These are phyloP conservation scores for Sphagnum magellanicum DNA, from an alignment of 228 moss, liverwort and hornwort species.

Conservation along the genomic window DNA sequence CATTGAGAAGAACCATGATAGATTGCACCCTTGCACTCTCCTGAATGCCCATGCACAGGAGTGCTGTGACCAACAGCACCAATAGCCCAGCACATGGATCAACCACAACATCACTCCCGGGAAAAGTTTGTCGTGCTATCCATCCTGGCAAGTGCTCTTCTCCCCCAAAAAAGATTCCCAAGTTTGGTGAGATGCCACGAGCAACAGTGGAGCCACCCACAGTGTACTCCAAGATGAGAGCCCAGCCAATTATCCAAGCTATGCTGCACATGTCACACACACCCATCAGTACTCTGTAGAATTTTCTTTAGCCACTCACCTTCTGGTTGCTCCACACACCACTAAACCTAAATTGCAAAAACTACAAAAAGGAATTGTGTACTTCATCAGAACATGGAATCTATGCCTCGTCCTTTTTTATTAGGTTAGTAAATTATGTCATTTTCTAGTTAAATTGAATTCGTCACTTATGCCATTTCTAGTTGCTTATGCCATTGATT, in stretches of 20 bases:
- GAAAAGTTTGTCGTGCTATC: conserved; percentile 44
- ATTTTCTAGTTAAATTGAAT: too few species aligned
- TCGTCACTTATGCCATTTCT: too few species aligned
- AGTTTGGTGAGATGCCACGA: conserved; percentile 87
- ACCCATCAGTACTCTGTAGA: too few species aligned
- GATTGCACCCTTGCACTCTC: conserved; percentile 93
- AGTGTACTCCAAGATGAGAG: conserved; percentile 86
- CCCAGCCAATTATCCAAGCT: conserved; percentile 99
- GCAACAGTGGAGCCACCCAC: conserved; percentile 93
- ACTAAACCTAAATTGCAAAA: too few species aligned
- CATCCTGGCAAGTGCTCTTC: conserved; percentile 55
- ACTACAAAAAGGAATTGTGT: too few species aligned
- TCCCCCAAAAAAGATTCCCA: conserved; percentile 86
- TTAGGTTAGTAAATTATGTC: too few species aligned
- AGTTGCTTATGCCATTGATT: too few species aligned
- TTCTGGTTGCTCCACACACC: too few species aligned
- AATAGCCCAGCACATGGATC: conserved; percentile 84
- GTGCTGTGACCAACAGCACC: conserved; percentile 53
- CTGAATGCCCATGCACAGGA: conserved; percentile 57
- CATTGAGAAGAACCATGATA: conserved; percentile 65
- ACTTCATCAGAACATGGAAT: too few species aligned
- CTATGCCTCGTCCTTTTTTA: too few species aligned
- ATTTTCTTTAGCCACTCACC: too few species aligned
- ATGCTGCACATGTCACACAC: conserved; percentile 27
- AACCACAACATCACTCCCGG: conserved; percentile 32